phyloP scores from a whole-genome alignment of 208 protist genomes.

The Trypanosoma boissoni region DNA sequence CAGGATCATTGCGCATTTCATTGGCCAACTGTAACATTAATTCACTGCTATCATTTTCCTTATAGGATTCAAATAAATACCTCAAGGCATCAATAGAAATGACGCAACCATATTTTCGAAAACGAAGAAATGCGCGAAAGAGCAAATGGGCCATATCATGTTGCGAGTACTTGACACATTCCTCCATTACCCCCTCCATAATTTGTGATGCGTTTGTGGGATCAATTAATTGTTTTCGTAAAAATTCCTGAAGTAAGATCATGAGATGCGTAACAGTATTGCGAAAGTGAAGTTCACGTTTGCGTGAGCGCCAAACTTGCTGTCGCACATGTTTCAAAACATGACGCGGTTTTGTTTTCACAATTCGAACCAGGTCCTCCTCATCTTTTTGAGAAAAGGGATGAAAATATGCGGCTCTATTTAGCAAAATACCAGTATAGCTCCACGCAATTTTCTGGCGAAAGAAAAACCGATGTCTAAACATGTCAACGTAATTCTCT shows the following conservation, averaged over 20 bases:
- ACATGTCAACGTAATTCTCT: no score
- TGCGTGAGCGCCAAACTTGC: constrained; percentile 85
- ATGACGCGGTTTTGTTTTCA: constrained; percentile 86
- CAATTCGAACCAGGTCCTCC: constrained; percentile 74
- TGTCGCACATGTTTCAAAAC: constrained; percentile 86
- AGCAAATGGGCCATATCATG: constrained; percentile 90
- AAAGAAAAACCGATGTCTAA: constrained; percentile 9
- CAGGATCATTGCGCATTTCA: constrained; percentile 74
- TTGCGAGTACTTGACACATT: constrained; percentile 83
- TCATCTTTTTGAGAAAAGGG: constrained; percentile 86
- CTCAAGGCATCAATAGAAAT: constrained; percentile 77
- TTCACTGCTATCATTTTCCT: constrained; percentile 72
- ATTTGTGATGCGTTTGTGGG: constrained; percentile 74
- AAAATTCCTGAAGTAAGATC: constrained; percentile 87
- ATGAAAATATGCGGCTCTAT: constrained; percentile 50
- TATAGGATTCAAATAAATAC: constrained; percentile 86
- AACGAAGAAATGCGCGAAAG: constrained; percentile 85
- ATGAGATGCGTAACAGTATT: constrained; percentile 89
- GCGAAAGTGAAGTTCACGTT: constrained; percentile 82
- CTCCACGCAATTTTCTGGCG: constrained; percentile 1
- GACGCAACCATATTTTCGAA: constrained; percentile 86
- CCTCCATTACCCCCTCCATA: constrained; percentile 86
- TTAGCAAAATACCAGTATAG: constrained; percentile 1
- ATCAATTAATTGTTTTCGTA: constrained; percentile 86
- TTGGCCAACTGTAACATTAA: constrained; percentile 84